These are phyloP conservation scores for Saitozyma sp. DNA, from an alignment of 768 basidiomycete species.

Conservation along the genomic window DNA sequence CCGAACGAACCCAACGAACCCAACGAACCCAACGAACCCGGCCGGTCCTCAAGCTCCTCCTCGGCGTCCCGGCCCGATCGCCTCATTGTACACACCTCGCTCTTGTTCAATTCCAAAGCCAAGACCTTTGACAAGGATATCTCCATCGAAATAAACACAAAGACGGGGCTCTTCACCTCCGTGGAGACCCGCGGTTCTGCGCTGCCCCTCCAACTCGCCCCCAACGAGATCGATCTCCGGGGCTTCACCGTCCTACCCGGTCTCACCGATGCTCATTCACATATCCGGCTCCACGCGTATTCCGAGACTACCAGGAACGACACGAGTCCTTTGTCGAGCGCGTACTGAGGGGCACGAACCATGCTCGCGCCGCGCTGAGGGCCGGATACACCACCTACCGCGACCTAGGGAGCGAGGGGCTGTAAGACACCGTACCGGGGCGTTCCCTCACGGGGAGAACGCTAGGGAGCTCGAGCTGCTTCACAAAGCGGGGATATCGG, in stretches of 20 bases:
- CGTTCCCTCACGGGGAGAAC: slow-evolving; percentile 24
- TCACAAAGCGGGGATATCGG: slow-evolving; percentile 20
- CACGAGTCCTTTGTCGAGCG: slow-evolving; percentile 27
- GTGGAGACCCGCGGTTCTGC: neutral
- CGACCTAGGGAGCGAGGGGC: slow-evolving; percentile 26
- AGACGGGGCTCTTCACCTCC: slow-evolving; percentile 15
- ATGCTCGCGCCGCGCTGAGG: slow-evolving; percentile 19
- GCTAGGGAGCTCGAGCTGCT: slow-evolving; percentile 23
- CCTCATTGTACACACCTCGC: too few species aligned
- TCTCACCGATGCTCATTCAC: slow-evolving; percentile 26
- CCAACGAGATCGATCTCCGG: slow-evolving; percentile 18
- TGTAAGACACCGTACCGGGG: slow-evolving; percentile 20
- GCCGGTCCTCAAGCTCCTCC: too few species aligned
- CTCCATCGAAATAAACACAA: slow-evolving; percentile 9
- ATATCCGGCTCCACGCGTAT: slow-evolving; percentile 23
- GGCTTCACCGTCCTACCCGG: slow-evolving; percentile 23
- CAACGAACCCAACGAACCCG: too few species aligned
- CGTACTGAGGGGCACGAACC: slow-evolving; percentile 21
- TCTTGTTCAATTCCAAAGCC: slow-evolving; percentile 20
- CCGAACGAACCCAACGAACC: too few species aligned
- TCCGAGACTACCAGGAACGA: slow-evolving; percentile 22
- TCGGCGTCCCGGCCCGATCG: too few species aligned
- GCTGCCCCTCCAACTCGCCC: neutral
- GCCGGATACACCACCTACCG: slow-evolving; percentile 33
- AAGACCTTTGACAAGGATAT: slow-evolving; percentile 9